A percentile compares a stretch with the other conserved stretches of the same genome.
phyloP scores from a whole-genome alignment of 164 flowering plant genomes.

The Aristolochia contorta region DNA sequence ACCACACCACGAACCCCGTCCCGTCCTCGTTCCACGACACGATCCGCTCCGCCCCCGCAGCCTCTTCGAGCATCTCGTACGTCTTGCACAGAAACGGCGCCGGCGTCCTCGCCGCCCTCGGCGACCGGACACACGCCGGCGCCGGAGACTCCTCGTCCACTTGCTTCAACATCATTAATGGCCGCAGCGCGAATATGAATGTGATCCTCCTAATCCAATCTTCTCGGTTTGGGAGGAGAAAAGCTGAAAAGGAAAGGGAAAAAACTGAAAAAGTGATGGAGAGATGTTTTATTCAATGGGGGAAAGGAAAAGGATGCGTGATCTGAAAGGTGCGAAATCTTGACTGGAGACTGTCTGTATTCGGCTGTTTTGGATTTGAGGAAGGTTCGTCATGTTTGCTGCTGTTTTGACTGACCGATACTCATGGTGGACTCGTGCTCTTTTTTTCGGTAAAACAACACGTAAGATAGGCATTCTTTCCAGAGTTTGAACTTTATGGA shows the following conservation, averaged over 20 bases:
- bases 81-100: slow-evolving; percentile 56
- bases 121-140: background rate
- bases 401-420: too few species aligned
- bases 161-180: too few species aligned
- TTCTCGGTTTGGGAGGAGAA: background rate
- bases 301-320: too few species aligned
- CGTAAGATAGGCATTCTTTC: too few species aligned
- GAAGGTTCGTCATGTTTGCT: background rate
- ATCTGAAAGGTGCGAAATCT: too few species aligned
- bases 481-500: too few species aligned
- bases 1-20: slow-evolving; percentile 50
- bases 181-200: too few species aligned
- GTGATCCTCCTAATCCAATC: too few species aligned
- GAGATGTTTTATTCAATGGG: too few species aligned
- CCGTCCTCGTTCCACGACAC: slow-evolving; percentile 57
- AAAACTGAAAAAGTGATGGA: background rate
- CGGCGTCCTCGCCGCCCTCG: slow-evolving; percentile 23
- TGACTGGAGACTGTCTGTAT: too few species aligned
- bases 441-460: too few species aligned
- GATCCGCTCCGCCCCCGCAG: slow-evolving; percentile 12
- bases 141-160: background rate
- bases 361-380: background rate
- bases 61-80: slow-evolving; percentile 37
- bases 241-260: background rate
- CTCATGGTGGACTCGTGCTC: too few species aligned